Evolutionary conservation across 2,329 filamentous ascomycete genomes (phyloP).

Genomic region (Graphium sp.): DNA sequence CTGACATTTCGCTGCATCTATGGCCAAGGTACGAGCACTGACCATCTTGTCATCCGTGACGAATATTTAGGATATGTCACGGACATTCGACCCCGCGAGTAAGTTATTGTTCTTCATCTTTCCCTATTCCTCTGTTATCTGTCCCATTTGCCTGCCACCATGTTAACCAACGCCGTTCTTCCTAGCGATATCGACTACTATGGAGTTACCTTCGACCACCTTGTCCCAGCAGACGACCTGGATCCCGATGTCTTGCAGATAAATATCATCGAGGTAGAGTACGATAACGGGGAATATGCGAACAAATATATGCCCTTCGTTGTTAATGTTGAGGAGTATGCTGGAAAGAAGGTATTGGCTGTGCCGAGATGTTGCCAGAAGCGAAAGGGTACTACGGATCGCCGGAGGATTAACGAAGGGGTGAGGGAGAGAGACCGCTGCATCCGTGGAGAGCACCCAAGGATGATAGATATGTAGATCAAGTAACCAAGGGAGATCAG

Average conservation of each 20-base stretch:
- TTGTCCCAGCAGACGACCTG: conserved; percentile 15
- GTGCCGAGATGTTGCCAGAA: conserved; percentile 10
- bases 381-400: conserved; percentile 3
- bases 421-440: conserved; percentile 1
- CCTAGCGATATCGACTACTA: conserved; percentile 14
- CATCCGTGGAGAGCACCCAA: too few relatives aligned
- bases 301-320: conserved; percentile 15
- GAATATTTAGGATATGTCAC: background rate
- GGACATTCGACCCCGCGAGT: background rate
- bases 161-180: too few relatives aligned
- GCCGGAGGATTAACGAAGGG: conserved; percentile 1
- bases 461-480: too few relatives aligned
- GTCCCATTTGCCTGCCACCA: too few relatives aligned
- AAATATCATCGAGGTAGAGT: conserved; percentile 22
- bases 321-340: conserved; percentile 18
- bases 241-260: conserved; percentile 23
- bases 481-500: too few relatives aligned
- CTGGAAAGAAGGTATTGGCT: conserved; percentile 19
- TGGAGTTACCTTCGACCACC: conserved; percentile 22
- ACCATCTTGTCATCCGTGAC: background rate
- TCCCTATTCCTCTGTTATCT: background rate
- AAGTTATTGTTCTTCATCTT: background rate
- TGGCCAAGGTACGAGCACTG: background rate
- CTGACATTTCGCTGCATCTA: background rate
- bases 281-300: conserved; percentile 13